Base-by-base conservation (phyloP, 208 protist genomes). In the Trypanosoma boissoni region DNA sequence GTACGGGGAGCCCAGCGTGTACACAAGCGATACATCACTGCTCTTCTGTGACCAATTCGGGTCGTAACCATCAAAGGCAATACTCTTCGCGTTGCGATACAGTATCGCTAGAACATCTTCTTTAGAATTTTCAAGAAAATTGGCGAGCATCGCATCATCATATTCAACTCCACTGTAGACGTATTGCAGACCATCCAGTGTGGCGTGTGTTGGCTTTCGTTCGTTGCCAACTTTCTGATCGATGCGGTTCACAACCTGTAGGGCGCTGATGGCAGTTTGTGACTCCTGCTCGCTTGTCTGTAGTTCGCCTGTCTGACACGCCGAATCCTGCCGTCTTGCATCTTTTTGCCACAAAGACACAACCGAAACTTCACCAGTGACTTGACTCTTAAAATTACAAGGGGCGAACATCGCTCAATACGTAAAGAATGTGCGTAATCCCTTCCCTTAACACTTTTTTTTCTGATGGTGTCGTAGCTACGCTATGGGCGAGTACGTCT, bases 41-140 rank as follows among this genome's bases (percentile, higher is more conserved):
- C 74, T 89, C 32, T 85, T 76, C 27, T 54, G 50, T 0, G 76
- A 81, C 88, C 92, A 97, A 54, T 88, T 86, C 0, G 88, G 87
- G 9, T 86, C 68, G 73, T 96, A 97, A 55, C 78, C 65, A 46
- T 94, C 86, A 49, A 94, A 96, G 4, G 78, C 73, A 36, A 56
- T 76, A 28, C 72, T 91, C 66, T 83, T 87, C 3, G 69, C 56
- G 58, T 91, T 92, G 20, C 67, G 66, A 59, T 88, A 74, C 12
- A 96, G 51, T 23, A 92, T 83, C 0, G 76, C 28, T 10, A 93
- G 61, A 9, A 92, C 42, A 32, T 72, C 69, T 2, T 83, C 72
- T 28, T 82, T 75, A 1, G 61, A 50, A 10, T 9, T 16, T 54
- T 90, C 80, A 27, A 96, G 21, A 49, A 96, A 96, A 2, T 42